Evolutionary conservation across 805 yeast genomes (phyloP), one percentile per base, ranked within the genome.

Genomic region (Ogataea polymorpha): DNA sequence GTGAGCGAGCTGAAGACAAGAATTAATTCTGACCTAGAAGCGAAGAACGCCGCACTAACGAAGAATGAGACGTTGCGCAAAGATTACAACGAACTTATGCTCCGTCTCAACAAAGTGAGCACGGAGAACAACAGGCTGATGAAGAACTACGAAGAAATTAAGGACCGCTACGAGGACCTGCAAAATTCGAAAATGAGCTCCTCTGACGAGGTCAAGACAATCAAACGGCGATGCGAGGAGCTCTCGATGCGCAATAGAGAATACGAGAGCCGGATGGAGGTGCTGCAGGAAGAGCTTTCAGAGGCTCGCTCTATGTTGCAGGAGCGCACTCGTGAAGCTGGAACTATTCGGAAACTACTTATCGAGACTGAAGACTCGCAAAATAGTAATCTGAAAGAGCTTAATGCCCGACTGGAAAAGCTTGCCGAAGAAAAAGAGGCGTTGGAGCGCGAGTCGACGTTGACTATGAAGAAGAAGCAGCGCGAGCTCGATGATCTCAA

Each of bases 291-390:
- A 42, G 96, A 90, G 55, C 64, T 91, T n/a, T 67, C 74, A 9
- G 97, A 90, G 43, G 68, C 86, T 4, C 74, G 87, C 41, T 74
- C 77, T 23, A 69, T 81, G 61, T 62, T 90, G 2, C 93, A 82
- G 55, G 96, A 89, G 54, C 75, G 95, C 45, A 79, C 86, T 0
- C 70, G 90, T 37, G 98, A 91, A 62, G 72, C 87, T 0, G 69
- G 80, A 1, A 79, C 87, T 0, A 76, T 89, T 62, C 72, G 95
- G 51, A 68, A 85, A 44, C 59, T 87, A 27, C 56, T 90, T 21
- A 61, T 77, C 33, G 96, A 87, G 32, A 72, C 77, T 5, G 91
- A 89, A 52, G 80, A 78, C 32, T 72, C 68, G 27, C 72, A 76
- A 30, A 74, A 71, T 24, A 49, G 55, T 2, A 75, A 75, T 41